Percentiles rank a stretch among this genome's conserved stretches.
Conservation (phyloP, 2,329 filamentous ascomycete genomes). For the Xylariaceae sp. region DNA sequence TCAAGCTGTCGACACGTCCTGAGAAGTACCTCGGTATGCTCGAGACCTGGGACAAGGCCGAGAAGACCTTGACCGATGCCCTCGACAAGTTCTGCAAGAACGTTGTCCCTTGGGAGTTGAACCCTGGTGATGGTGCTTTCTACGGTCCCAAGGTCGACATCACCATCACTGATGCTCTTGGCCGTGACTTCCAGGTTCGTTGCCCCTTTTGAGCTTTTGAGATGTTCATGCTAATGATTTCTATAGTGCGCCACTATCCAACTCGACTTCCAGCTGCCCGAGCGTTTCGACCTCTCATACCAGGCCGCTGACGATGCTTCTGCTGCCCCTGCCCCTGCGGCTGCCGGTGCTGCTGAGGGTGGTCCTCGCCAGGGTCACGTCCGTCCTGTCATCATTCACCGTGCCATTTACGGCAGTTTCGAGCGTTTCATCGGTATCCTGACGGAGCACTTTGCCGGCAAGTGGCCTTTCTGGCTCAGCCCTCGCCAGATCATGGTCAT, state of each 20-base stretch:
- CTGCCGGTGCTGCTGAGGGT: constrained; percentile 34
- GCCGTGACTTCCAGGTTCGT: constrained; percentile 50
- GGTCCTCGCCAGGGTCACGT: constrained; percentile 62
- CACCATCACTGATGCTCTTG: constrained; percentile 81
- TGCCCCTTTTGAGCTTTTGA: background rate
- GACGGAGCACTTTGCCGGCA: constrained; percentile 78
- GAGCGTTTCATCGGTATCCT: constrained; percentile 66
- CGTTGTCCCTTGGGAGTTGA: constrained; percentile 76
- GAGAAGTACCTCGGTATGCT: constrained; percentile 35
- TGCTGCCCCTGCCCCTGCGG: constrained; percentile 29
- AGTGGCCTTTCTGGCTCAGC: constrained; percentile 86
- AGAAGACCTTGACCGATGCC: constrained; percentile 71
- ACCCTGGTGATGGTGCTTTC: constrained; percentile 93
- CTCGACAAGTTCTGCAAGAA: constrained; percentile 63
- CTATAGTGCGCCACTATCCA: constrained; percentile 91
- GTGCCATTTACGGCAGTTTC: constrained; percentile 69
- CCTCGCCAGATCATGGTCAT: constrained; percentile 77
- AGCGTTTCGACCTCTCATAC: constrained; percentile 37
- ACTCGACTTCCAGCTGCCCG: constrained; percentile 79
- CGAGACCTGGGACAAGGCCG: constrained; percentile 83
- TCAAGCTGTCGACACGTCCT: constrained; percentile 17
- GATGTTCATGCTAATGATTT: constrained; percentile 36
- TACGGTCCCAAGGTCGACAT: constrained; percentile 99
- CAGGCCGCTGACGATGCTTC: constrained; percentile 27
- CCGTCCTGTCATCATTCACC: constrained; percentile 81